These are phyloP conservation scores for Iodosphaeria phyllophila DNA, from an alignment of 2,329 filamentous ascomycete species.

Conservation along the genomic window DNA sequence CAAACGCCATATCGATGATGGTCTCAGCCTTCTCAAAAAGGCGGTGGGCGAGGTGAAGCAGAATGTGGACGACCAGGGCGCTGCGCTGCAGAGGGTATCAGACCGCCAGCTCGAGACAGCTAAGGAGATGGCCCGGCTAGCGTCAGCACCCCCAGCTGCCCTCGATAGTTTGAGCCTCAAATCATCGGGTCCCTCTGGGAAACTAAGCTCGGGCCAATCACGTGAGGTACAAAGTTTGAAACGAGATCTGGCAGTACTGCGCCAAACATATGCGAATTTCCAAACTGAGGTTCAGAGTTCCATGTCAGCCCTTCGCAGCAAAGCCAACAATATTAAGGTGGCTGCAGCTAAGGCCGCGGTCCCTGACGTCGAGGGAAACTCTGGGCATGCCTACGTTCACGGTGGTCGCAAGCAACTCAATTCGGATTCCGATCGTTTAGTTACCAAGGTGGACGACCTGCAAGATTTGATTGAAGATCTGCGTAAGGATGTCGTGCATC, in stretches of 20 bases:
- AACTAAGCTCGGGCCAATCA: conserved; percentile 42
- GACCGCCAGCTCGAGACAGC: conserved; percentile 80
- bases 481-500: conserved; percentile 86
- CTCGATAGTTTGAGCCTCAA: conserved; percentile 30
- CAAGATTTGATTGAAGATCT: conserved; percentile 93
- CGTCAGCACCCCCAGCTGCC: conserved; percentile 24
- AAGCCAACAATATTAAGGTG: conserved; percentile 65
- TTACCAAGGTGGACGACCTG: conserved; percentile 87
- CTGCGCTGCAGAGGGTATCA: conserved; percentile 68
- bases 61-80: conserved; percentile 66
- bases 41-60: conserved; percentile 77
- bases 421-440: conserved; percentile 74
- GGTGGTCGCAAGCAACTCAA: conserved; percentile 74
- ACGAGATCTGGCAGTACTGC: conserved; percentile 75
- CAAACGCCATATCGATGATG: conserved; percentile 89
- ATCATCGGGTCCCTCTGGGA: conserved; percentile 14
- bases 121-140: conserved; percentile 58
- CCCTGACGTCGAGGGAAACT: conserved; percentile 55
- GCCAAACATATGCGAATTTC: conserved; percentile 86
- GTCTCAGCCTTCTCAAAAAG: conserved; percentile 58
- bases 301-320: conserved; percentile 67
- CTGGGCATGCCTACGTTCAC: conserved; percentile 73
- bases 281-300: conserved; percentile 74
- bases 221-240: conserved; percentile 66
- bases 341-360: conserved; percentile 51